phyloP scores from a whole-genome alignment of 208 protist species.

The Naegleria fowleri region DNA sequence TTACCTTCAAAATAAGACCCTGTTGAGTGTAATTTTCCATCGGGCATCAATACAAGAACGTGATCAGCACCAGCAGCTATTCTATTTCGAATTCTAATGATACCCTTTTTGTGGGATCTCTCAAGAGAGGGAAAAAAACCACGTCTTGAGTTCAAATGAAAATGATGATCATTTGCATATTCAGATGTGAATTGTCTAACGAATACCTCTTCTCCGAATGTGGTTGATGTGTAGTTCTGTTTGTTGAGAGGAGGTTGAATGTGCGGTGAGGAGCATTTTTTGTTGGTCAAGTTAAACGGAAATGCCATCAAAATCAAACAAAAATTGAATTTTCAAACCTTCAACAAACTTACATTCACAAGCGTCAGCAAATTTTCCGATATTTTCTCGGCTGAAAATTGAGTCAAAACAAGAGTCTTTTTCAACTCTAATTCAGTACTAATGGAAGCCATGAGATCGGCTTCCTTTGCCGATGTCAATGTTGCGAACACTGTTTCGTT shows the following conservation, averaged over 20 bases:
- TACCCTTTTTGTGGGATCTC: neutral
- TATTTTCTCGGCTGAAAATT: neutral
- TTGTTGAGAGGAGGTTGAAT: no score
- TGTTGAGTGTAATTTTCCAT: neutral
- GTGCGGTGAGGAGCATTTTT: no score
- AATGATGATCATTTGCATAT: neutral
- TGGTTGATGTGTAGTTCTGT: neutral
- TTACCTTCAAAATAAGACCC: neutral
- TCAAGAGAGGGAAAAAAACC: neutral
- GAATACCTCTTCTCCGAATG: neutral
- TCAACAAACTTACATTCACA: neutral
- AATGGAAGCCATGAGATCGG: neutral
- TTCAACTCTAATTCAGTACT: neutral
- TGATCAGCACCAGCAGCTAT: neutral
- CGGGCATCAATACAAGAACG: neutral
- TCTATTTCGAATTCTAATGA: neutral
- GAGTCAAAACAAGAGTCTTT: neutral
- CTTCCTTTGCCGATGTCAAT: neutral
- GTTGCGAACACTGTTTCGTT: neutral
- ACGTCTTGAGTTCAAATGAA: neutral
- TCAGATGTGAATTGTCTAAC: neutral
- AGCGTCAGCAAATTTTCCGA: neutral
- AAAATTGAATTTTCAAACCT: no score
- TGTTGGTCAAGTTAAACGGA: no score
- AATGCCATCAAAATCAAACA: no score